phyloP scores from a whole-genome alignment of 2,329 filamentous ascomycete species.

The Aspergillus quadricinctus region DNA sequence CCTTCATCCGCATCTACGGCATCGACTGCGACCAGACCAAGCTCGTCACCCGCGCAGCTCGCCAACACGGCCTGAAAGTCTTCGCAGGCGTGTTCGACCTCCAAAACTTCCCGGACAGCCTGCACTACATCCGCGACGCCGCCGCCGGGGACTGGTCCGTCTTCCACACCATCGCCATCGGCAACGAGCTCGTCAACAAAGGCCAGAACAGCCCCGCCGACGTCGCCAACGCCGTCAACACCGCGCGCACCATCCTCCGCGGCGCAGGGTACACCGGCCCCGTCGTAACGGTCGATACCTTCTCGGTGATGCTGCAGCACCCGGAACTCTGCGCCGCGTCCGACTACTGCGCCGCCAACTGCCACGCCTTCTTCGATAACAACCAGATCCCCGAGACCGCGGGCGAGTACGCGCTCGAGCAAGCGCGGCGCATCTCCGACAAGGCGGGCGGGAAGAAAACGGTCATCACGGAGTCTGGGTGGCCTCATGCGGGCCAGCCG shows the following conservation, averaged over 20 bases:
- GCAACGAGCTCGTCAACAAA: constrained; percentile 75
- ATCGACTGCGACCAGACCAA: constrained; percentile 71
- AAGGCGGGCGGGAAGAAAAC: constrained; percentile 55
- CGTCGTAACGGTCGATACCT: constrained; percentile 78
- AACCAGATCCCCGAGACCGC: constrained; percentile 57
- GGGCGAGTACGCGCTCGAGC: constrained; percentile 62
- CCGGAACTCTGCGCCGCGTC: constrained; percentile 66
- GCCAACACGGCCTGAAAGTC: constrained; percentile 62
- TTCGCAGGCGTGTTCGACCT: constrained; percentile 73
- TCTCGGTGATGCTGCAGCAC: constrained; percentile 61
- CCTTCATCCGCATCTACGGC: constrained; percentile 71
- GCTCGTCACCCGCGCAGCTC: constrained; percentile 59
- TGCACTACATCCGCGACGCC: constrained; percentile 57
- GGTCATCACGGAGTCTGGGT: constrained; percentile 78
- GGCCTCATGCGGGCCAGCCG: constrained; percentile 65
- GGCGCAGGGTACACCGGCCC: constrained; percentile 64
- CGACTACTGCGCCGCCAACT: constrained; percentile 77
- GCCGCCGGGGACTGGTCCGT: constrained; percentile 62
- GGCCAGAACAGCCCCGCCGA: constrained; percentile 48
- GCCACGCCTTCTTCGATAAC: constrained; percentile 77
- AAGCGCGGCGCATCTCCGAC: constrained; percentile 46
- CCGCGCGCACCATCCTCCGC: constrained; percentile 56
- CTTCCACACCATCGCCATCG: constrained; percentile 69
- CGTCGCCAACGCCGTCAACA: constrained; percentile 56
- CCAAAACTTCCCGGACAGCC: constrained; percentile 50